Conservation (phyloP, 2,329 filamentous ascomycete species). For the Microcyclosporella mali region DNA sequence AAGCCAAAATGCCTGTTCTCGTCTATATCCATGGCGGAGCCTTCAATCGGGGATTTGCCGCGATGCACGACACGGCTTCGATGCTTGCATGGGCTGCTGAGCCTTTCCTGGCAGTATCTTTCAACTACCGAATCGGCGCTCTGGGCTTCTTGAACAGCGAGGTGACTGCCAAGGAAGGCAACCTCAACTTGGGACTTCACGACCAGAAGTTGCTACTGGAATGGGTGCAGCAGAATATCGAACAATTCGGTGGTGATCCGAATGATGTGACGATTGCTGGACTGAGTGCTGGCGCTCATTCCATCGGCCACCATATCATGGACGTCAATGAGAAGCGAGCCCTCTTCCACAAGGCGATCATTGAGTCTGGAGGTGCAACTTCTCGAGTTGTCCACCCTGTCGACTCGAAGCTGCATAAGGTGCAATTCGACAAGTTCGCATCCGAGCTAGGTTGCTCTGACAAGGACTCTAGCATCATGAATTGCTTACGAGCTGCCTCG, state of each 20-base stretch:
- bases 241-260: constrained; percentile 34
- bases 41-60: constrained; percentile 43
- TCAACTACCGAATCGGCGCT: constrained; percentile 59
- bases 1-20: constrained; percentile 47
- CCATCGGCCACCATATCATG: constrained; percentile 63
- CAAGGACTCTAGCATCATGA: constrained; percentile 32
- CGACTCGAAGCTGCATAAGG: constrained; percentile 35
- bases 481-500: constrained; percentile 39
- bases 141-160: constrained; percentile 61
- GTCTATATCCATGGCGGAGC: constrained; percentile 59
- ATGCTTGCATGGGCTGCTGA: constrained; percentile 45
- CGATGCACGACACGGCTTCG: constrained; percentile 53
- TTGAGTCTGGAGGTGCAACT: constrained; percentile 44
- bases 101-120: constrained; percentile 51
- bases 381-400: constrained; percentile 43
- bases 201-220: constrained; percentile 38
- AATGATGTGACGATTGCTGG: constrained; percentile 25
- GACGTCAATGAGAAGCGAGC: constrained; percentile 34
- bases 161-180: constrained; percentile 46
- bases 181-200: constrained; percentile 41
- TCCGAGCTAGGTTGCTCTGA: constrained; percentile 31
- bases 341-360: constrained; percentile 43
- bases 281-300: constrained; percentile 57
- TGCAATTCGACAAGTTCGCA: constrained; percentile 42
- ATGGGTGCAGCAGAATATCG: constrained; percentile 38